Evolutionary conservation across 1,284 basidiomycete genomes (phyloP).

Genomic region (Filobasidium uniguttulatum): DNA sequence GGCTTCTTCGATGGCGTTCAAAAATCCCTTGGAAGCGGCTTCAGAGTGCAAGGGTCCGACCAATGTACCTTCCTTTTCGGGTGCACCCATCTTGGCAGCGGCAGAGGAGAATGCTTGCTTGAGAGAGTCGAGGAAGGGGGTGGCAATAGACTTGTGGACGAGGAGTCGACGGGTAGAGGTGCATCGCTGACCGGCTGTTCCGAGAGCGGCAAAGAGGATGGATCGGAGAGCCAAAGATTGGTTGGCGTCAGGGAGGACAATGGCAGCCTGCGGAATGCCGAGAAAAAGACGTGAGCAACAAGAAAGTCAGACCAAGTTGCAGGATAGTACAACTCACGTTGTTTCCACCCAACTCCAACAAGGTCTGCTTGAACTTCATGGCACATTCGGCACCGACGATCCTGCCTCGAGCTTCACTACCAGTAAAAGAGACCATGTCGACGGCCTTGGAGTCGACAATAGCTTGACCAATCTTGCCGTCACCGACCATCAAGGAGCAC

Average conservation of each 20-base stretch:
- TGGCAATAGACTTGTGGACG: conserved; percentile 65
- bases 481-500: conserved; percentile 69
- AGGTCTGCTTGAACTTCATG: conserved; percentile 64
- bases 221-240: conserved; percentile 65
- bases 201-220: conserved; percentile 82
- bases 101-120: conserved; percentile 56
- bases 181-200: conserved; percentile 88
- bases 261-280: conserved; percentile 41
- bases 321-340: conserved; percentile 43
- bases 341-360: conserved; percentile 90
- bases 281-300: neutral
- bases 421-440: conserved; percentile 86
- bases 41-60: conserved; percentile 74
- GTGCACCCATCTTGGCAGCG: conserved; percentile 55
- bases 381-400: conserved; percentile 69
- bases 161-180: conserved; percentile 83
- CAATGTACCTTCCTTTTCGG: conserved; percentile 55
- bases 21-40: conserved; percentile 53
- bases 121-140: conserved; percentile 59
- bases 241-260: conserved; percentile 87
- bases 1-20: conserved; percentile 50
- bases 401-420: conserved; percentile 73
- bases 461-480: conserved; percentile 61
- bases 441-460: conserved; percentile 60
- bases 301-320: neutral